phyloP scores from a whole-genome alignment of 768 basidiomycete genomes.

The Rubroboletus pulcherrimus region DNA sequence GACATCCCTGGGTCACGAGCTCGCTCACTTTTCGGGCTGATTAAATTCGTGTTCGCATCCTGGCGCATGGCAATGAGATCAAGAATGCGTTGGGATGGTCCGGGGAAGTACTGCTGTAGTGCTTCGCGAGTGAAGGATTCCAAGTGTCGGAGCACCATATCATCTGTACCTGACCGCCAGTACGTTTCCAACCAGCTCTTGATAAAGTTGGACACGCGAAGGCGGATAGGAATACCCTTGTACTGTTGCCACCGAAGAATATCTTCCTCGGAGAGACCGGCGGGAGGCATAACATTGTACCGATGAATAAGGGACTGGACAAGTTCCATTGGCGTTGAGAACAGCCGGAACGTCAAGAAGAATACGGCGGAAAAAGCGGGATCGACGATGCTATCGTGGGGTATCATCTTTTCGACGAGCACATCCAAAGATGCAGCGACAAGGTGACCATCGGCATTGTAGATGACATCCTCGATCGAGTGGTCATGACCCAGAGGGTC shows the following conservation, averaged over 20 bases:
- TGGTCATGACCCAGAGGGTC: constrained; percentile 68
- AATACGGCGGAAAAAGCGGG: constrained; percentile 84
- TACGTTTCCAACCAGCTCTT: constrained; percentile 92
- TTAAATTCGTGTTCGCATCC: constrained; percentile 42
- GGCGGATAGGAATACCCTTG: constrained; percentile 85
- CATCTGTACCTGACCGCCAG: constrained; percentile 79
- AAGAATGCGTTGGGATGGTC: constrained; percentile 67
- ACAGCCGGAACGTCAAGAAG: constrained; percentile 93
- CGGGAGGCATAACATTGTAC: constrained; percentile 75
- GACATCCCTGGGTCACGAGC: constrained; percentile 74
- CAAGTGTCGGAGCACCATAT: constrained; percentile 54
- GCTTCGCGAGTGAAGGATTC: constrained; percentile 61
- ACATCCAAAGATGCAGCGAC: constrained; percentile 87
- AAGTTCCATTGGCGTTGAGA: constrained; percentile 74
- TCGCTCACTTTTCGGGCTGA: constrained; percentile 60
- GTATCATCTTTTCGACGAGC: constrained; percentile 96
- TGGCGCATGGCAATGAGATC: constrained; percentile 60
- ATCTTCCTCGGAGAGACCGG: constrained; percentile 53
- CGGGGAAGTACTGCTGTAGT: constrained; percentile 58
- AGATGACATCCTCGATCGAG: constrained; percentile 77
- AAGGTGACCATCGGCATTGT: constrained; percentile 86
- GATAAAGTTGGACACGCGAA: constrained; percentile 89
- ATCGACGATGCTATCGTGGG: constrained; percentile 89
- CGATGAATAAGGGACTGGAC: constrained; percentile 74
- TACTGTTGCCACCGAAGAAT: constrained; percentile 75